phyloP scores from a whole-genome alignment of 768 basidiomycete genomes.

The Asterophora lycoperdoides region DNA sequence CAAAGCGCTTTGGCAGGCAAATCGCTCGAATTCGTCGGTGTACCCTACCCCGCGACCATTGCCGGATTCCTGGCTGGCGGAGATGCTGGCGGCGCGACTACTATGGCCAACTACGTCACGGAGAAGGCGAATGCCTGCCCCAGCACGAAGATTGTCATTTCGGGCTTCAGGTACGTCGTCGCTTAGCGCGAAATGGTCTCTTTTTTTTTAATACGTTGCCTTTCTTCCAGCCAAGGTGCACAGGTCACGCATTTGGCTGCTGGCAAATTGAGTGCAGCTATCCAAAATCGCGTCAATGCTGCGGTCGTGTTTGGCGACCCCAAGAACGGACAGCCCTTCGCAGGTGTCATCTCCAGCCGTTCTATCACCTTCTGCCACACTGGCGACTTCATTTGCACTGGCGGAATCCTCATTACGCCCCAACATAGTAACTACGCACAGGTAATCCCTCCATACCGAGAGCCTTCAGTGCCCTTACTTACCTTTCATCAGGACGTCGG shows the following conservation, averaged over 20 bases:
- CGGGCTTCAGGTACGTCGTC: conserved; percentile 27
- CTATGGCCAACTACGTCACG: conserved; percentile 32
- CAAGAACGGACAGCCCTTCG: conserved; percentile 10
- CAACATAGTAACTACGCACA: not conserved
- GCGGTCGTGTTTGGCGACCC: conserved; percentile 20
- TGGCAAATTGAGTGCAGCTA: conserved; percentile 23
- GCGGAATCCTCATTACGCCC: conserved; percentile 1
- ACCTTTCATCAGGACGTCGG: no score
- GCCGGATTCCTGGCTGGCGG: conserved; percentile 36
- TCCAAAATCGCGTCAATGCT: not conserved
- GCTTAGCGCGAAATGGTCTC: no score
- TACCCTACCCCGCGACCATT: conserved; percentile 32
- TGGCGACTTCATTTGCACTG: conserved; percentile 7
- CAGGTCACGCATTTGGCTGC: conserved; percentile 36
- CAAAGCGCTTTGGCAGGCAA: conserved; percentile 23
- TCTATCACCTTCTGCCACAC: conserved; percentile 6
- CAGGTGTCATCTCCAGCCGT: conserved; percentile 4
- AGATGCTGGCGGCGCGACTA: conserved; percentile 28
- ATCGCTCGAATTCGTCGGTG: conserved; percentile 32
- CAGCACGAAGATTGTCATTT: conserved; percentile 30
- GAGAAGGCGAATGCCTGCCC: conserved; percentile 26
- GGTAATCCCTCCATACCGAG: no score
- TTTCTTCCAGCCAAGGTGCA: conserved; percentile 23
- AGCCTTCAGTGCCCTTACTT: no score
- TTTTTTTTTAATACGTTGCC: no score